phyloP scores from a whole-genome alignment of 164 flowering plant species.

The Pachysandra terminalis region DNA sequence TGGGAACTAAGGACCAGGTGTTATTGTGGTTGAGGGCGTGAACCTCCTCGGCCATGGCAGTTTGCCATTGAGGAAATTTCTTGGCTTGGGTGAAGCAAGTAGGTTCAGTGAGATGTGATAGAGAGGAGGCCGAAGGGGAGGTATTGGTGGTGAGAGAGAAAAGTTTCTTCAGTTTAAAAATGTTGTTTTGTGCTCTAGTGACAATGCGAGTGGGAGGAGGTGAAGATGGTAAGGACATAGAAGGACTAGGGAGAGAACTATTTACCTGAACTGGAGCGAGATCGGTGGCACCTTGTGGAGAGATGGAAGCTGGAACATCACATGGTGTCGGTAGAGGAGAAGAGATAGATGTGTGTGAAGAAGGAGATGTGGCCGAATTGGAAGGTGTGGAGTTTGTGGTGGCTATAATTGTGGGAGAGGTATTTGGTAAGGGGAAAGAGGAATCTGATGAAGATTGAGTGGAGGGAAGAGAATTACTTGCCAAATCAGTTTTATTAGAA shows the following conservation, averaged over 20 bases:
- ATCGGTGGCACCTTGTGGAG: neutral
- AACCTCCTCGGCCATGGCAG: neutral
- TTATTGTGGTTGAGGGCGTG: neutral
- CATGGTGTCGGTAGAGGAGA: too few relatives aligned
- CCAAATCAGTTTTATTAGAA: too few relatives aligned
- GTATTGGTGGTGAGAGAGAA: neutral
- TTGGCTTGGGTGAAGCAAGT: neutral
- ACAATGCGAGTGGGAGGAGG: neutral
- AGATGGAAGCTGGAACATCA: too few relatives aligned
- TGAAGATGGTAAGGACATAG: neutral
- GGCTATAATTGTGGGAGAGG: too few relatives aligned
- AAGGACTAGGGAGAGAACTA: neutral
- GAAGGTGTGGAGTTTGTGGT: too few relatives aligned
- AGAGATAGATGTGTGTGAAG: too few relatives aligned
- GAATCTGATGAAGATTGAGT: too few relatives aligned
- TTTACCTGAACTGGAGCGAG: neutral
- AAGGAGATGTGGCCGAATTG: too few relatives aligned
- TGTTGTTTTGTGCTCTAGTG: neutral
- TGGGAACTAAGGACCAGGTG: neutral
- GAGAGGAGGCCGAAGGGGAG: neutral
- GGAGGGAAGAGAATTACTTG: too few relatives aligned
- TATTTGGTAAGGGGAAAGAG: too few relatives aligned
- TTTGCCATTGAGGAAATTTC: neutral
- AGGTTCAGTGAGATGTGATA: conserved; percentile 1
- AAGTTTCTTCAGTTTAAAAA: neutral